Evolutionary conservation across 1,284 basidiomycete genomes (phyloP).

Genomic region (Apiotrichum porosum): DNA sequence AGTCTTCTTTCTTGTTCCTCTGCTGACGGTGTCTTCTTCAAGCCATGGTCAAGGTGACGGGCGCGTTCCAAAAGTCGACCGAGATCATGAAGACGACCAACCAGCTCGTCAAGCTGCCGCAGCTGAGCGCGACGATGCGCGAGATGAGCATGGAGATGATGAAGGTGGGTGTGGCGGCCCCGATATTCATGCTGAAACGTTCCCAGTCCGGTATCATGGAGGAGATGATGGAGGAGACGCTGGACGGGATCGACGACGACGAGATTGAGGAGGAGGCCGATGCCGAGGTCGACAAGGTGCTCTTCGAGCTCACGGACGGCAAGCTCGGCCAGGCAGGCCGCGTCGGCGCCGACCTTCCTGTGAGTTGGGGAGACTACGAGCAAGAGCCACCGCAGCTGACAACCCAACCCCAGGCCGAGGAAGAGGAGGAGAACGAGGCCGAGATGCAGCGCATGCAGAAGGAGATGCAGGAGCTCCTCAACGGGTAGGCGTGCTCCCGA

Average conservation of each 20-base stretch:
- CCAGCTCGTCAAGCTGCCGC: constrained; percentile 81
- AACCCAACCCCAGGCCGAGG: constrained; percentile 52
- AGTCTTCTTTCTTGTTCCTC: too few relatives aligned
- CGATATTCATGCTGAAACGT: background rate
- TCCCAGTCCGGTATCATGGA: constrained; percentile 82
- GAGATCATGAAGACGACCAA: constrained; percentile 99
- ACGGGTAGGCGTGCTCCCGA: constrained; percentile 51
- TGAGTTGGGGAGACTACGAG: too few relatives aligned
- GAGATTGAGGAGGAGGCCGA: constrained; percentile 96
- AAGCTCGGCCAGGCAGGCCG: constrained; percentile 80
- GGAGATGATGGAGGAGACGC: constrained; percentile 83
- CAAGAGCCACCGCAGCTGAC: constrained; percentile 2
- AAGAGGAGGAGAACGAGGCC: constrained; percentile 74
- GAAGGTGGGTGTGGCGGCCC: constrained; percentile 58
- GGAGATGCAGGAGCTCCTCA: constrained; percentile 77
- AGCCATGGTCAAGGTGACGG: constrained; percentile 98
- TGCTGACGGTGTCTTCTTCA: too few relatives aligned
- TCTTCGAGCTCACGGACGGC: constrained; percentile 93
- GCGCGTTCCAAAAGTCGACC: constrained; percentile 91
- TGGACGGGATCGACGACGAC: constrained; percentile 76
- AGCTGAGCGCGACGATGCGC: constrained; percentile 87
- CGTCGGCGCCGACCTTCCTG: constrained; percentile 70
- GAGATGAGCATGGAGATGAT: constrained; percentile 99
- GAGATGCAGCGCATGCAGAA: constrained; percentile 82
- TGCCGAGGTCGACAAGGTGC: constrained; percentile 92